phyloP scores from a whole-genome alignment of 2,329 filamentous ascomycete genomes.

The Neofusicoccum kwambonambiense region DNA sequence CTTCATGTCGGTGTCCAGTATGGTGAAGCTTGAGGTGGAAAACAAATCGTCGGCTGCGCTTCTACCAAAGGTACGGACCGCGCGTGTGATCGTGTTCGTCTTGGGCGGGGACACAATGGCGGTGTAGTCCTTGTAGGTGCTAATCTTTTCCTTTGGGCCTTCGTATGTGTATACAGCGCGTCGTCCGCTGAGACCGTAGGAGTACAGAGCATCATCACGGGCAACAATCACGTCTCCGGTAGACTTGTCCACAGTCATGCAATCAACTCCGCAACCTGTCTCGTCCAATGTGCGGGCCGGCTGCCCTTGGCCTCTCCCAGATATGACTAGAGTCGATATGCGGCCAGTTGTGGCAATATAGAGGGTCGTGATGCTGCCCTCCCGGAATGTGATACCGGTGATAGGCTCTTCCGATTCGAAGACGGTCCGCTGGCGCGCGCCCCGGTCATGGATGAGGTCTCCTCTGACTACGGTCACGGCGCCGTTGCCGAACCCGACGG shows the following conservation, averaged over 20 bases:
- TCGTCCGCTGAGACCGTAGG: slow-evolving; percentile 80
- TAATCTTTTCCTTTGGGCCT: slow-evolving; percentile 78
- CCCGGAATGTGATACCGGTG: slow-evolving; percentile 79
- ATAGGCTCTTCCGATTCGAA: slow-evolving; percentile 97
- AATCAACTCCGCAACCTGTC: slow-evolving; percentile 85
- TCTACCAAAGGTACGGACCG: slow-evolving; percentile 71
- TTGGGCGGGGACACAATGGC: slow-evolving; percentile 79
- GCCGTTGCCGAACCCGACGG: slow-evolving; percentile 93
- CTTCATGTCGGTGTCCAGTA: slow-evolving; percentile 88
- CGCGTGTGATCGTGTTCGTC: slow-evolving; percentile 50
- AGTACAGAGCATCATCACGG: slow-evolving; percentile 92
- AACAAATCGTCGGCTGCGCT: slow-evolving; percentile 74
- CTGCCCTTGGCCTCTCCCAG: slow-evolving; percentile 84
- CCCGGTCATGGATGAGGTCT: slow-evolving; percentile 91
- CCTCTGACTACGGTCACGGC: slow-evolving; percentile 90
- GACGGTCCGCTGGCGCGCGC: slow-evolving; percentile 88
- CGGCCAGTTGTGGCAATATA: slow-evolving; percentile 90
- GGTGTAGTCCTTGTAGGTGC: slow-evolving; percentile 80
- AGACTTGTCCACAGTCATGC: slow-evolving; percentile 82
- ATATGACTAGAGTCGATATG: slow-evolving; percentile 82
- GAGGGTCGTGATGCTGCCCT: slow-evolving; percentile 67
- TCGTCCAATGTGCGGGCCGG: slow-evolving; percentile 88
- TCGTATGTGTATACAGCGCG: slow-evolving; percentile 90
- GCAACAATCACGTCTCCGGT: slow-evolving; percentile 88
- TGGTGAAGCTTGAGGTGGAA: slow-evolving; percentile 81